Percentiles rank a stretch among this genome's conserved stretches.
These are phyloP conservation scores for Malassezia globosa DNA, from an alignment of 1,284 basidiomycete genomes.

Conservation along the genomic window DNA sequence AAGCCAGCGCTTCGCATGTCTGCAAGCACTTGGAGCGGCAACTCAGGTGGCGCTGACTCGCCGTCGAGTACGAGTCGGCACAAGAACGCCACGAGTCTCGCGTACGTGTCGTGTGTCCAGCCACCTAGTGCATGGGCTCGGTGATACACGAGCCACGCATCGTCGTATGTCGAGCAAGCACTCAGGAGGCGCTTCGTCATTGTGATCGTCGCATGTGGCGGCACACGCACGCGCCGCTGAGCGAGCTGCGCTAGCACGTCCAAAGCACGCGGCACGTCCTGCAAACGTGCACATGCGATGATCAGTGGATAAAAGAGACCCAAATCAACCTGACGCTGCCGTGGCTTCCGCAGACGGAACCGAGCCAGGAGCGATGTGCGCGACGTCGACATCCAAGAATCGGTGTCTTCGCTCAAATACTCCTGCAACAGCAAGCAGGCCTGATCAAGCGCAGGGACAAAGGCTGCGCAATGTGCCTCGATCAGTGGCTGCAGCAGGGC, in stretches of 20 bases:
- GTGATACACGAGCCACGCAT: constrained; percentile 24
- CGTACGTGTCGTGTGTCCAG: not conserved
- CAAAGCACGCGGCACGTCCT: constrained; percentile 18
- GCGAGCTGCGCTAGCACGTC: constrained; percentile 18
- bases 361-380: not conserved
- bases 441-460: constrained; percentile 24
- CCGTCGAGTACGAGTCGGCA: constrained; percentile 2
- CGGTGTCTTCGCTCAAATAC: too few relatives aligned
- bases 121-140: constrained; percentile 3
- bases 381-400: not conserved
- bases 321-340: constrained; percentile 1
- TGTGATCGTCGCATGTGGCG: constrained; percentile 7
- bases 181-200: constrained; percentile 17
- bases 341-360: not conserved
- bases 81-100: not conserved
- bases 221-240: constrained; percentile 11
- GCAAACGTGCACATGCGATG: constrained; percentile 22
- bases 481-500: constrained; percentile 26
- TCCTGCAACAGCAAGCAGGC: constrained; percentile 24
- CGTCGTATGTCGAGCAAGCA: constrained; percentile 19
- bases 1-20: constrained; percentile 68
- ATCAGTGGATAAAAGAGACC: constrained; percentile 21
- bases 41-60: constrained; percentile 50
- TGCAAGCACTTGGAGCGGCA: constrained; percentile 65
- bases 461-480: constrained; percentile 27